phyloP scores from a whole-genome alignment of 139 green algal species.

The Zygnema cylindricum region DNA sequence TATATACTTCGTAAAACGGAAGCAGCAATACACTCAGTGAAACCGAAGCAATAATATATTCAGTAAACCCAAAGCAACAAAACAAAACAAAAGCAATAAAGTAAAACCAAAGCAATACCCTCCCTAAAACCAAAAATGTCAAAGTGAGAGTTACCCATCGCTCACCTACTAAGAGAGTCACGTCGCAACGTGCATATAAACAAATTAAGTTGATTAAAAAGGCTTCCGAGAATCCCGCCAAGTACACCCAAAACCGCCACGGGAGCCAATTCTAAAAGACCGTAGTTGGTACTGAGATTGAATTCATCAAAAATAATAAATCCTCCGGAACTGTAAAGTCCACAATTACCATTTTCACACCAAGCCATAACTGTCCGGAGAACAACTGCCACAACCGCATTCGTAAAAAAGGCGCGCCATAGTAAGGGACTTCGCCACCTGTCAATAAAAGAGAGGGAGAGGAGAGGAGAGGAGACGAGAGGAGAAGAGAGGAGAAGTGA shows the following conservation, averaged over 20 bases:
- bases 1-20: too few species aligned
- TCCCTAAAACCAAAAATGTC: too few species aligned
- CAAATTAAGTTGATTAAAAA: constrained; percentile 78
- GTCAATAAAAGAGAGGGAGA: not conserved
- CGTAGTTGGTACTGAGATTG: constrained; percentile 39
- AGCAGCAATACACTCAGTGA: too few species aligned
- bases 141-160: too few species aligned
- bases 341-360: constrained; percentile 50
- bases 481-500: not conserved
- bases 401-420: constrained; percentile 85
- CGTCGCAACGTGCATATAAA: constrained; percentile 66
- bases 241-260: constrained; percentile 79
- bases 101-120: too few species aligned
- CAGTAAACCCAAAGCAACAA: too few species aligned
- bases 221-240: constrained; percentile 73
- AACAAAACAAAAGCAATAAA: too few species aligned
- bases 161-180: constrained; percentile 39
- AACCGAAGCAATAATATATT: too few species aligned
- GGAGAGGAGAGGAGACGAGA: not conserved
- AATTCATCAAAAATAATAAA: constrained; percentile 59
- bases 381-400: constrained; percentile 67
- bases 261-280: constrained; percentile 76
- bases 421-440: constrained; percentile 65
- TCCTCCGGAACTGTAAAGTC: constrained; percentile 38
- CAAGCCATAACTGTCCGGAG: constrained; percentile 70